Base-by-base conservation (phyloP, 2,329 filamentous ascomycete genomes). In the Cercospora sp. region DNA sequence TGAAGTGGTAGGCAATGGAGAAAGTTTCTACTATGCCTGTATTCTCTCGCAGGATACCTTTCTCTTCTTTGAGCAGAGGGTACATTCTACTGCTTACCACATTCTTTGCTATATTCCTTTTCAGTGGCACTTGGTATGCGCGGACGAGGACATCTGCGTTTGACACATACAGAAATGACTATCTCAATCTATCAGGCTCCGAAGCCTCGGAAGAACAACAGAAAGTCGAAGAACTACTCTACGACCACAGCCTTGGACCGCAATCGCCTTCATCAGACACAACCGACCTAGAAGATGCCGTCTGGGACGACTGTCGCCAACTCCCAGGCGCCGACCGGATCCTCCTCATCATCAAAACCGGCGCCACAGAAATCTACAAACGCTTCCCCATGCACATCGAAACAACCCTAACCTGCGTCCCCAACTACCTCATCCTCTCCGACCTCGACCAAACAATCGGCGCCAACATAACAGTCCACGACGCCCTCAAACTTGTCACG, bases 271-370 rank as follows among this genome's bases (percentile, higher is more conserved):
- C 28, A 34, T 18, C 51, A n/a, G 28, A 34, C 2, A 64, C 49
- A 18, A 7, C 21, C 13, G 45, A 51, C 8, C 6, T 21, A 12
- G 49, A 32, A 12, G 51, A 53, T 45, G 40, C 24, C 10, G n/a
- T 18, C 32, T 64, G 61, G 61, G 26, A 49, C n/a, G 58, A 61
- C 45, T 76, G 76, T 63, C 66, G 62, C n/a, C 64, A 69, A 61
- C 64, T 76, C 13, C 73, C 74, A 3, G 78, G 79, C 53, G 78
- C 81, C 5, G 79, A 85, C 2, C 80, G 88, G 69, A 77, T 89
- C 62, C 83, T 88, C 71, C 81, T 89, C 26, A 78, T 88, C 40
- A 78, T 89, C 68, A 86, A 86, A 74, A 89, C 87, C 0, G 87
- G 87, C 65, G 85, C 87, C 13, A 86, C 85, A 13, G 86, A 88